Evolutionary conservation across 352 stramenopile genomes (phyloP).

Genomic region (Elongisporangium senticosum): DNA sequence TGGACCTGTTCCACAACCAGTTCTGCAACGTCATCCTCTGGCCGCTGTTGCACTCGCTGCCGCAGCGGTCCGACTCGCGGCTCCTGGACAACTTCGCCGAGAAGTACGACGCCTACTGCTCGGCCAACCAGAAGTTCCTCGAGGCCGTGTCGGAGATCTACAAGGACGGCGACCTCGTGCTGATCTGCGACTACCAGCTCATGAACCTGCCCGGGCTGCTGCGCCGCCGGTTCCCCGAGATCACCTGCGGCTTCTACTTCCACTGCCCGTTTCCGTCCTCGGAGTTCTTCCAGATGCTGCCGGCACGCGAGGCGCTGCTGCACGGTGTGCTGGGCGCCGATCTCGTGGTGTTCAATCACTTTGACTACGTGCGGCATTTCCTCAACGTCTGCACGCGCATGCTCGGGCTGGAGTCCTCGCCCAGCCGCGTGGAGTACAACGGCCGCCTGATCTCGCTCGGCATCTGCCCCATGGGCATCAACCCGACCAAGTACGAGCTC

Average conservation of each 20-base stretch:
- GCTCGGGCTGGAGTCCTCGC: slow-evolving; percentile 81
- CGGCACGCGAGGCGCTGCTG: slow-evolving; percentile 64
- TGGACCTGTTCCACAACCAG: slow-evolving; percentile 86
- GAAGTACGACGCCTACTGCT: slow-evolving; percentile 86
- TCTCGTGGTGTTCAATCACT: slow-evolving; percentile 87
- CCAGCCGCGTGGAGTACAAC: slow-evolving; percentile 84
- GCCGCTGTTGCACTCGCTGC: slow-evolving; percentile 88
- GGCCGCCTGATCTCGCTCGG: slow-evolving; percentile 81
- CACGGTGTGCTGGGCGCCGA: slow-evolving; percentile 82
- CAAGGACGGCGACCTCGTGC: slow-evolving; percentile 80
- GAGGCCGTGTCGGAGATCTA: slow-evolving; percentile 79
- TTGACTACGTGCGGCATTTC: slow-evolving; percentile 88
- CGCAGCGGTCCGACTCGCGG: slow-evolving; percentile 62
- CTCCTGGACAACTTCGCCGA: slow-evolving; percentile 80
- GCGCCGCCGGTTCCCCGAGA: slow-evolving; percentile 65
- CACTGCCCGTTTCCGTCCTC: slow-evolving; percentile 88
- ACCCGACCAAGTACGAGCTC: slow-evolving; percentile 77
- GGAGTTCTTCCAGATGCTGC: slow-evolving; percentile 89
- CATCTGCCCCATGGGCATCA: slow-evolving; percentile 88
- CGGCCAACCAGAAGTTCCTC: slow-evolving; percentile 83
- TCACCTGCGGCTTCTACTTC: slow-evolving; percentile 86
- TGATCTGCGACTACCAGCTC: slow-evolving; percentile 88
- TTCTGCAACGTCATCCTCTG: slow-evolving; percentile 90
- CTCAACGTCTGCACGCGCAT: slow-evolving; percentile 81
- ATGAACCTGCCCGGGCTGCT: slow-evolving; percentile 80